A percentile compares a stretch with the other conserved stretches of the same genome.
phyloP scores from a whole-genome alignment of 2,329 filamentous ascomycete genomes.

The Geosmithia flava region DNA sequence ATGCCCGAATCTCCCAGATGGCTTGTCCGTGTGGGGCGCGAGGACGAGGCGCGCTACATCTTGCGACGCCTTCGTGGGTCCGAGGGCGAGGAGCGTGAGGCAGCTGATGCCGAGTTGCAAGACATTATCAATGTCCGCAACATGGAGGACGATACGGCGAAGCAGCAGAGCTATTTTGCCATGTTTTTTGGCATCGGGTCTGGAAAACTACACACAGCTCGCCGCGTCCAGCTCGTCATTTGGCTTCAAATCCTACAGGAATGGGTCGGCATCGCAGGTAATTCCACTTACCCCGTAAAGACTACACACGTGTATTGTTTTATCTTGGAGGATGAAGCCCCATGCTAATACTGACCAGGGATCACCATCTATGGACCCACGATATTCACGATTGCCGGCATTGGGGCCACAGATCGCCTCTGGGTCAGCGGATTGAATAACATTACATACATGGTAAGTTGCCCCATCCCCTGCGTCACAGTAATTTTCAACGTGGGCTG shows the following conservation, averaged over 20 bases:
- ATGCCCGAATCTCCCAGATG: slow-evolving; percentile 60
- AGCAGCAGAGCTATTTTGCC: slow-evolving; percentile 44
- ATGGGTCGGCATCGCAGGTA: slow-evolving; percentile 58
- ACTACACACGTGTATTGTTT: no score
- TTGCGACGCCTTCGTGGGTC: slow-evolving; percentile 51
- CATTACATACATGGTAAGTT: slow-evolving; percentile 31
- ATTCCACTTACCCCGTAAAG: background rate
- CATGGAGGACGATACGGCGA: slow-evolving; percentile 47
- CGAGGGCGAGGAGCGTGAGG: slow-evolving; percentile 33
- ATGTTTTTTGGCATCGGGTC: slow-evolving; percentile 59
- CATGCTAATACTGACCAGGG: background rate
- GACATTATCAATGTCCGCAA: slow-evolving; percentile 54
- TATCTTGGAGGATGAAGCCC: background rate
- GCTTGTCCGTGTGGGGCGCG: slow-evolving; percentile 52
- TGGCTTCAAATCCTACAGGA: slow-evolving; percentile 63
- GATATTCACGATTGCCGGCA: slow-evolving; percentile 57
- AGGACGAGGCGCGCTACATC: slow-evolving; percentile 56
- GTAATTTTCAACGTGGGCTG: background rate
- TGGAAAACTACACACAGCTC: slow-evolving; percentile 51
- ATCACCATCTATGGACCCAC: slow-evolving; percentile 46
- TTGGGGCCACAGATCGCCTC: slow-evolving; percentile 44
- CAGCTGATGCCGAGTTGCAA: slow-evolving; percentile 50
- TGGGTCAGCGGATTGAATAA: slow-evolving; percentile 49
- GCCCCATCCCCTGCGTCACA: background rate
- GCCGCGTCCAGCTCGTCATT: slow-evolving; percentile 56